Percentiles rank a stretch among this genome's conserved stretches.
Evolutionary conservation across 2,329 filamentous ascomycete species (phyloP).

Genomic region (Seiridium cupressi): DNA sequence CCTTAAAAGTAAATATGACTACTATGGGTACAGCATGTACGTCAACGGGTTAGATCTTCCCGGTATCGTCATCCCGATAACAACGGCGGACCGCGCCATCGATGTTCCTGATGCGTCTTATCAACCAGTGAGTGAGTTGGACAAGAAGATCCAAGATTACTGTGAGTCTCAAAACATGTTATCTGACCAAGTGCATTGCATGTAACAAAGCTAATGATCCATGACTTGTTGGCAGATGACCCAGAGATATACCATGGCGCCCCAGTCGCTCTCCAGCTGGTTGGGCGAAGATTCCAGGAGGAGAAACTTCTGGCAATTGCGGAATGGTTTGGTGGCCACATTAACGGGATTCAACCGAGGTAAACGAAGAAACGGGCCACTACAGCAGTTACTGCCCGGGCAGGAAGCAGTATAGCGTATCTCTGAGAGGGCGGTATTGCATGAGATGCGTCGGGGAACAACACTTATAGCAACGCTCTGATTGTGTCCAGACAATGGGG

Average conservation of each 20-base stretch:
- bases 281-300: constrained; percentile 11
- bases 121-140: constrained; percentile 12
- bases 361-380: too few relatives aligned
- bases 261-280: constrained; percentile 10
- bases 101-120: not conserved
- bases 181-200: not conserved
- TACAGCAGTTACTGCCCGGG: too few relatives aligned
- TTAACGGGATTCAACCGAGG: too few relatives aligned
- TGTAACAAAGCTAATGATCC: not conserved
- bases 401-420: too few relatives aligned
- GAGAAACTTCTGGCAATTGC: constrained; percentile 14
- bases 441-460: too few relatives aligned
- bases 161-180: constrained; percentile 16
- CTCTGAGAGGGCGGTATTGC: too few relatives aligned
- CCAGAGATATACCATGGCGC: constrained; percentile 12
- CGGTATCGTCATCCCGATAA: constrained; percentile 21
- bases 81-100: not conserved
- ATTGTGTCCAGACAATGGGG: too few relatives aligned
- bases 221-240: constrained; percentile 7
- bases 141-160: constrained; percentile 18
- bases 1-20: constrained; percentile 33
- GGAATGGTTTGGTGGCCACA: not conserved
- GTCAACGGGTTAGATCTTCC: constrained; percentile 31
- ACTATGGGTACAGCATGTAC: constrained; percentile 34
- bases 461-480: too few relatives aligned